Conservation (phyloP, 495 filamentous ascomycete genomes). For the Penicillium crystallinum region DNA sequence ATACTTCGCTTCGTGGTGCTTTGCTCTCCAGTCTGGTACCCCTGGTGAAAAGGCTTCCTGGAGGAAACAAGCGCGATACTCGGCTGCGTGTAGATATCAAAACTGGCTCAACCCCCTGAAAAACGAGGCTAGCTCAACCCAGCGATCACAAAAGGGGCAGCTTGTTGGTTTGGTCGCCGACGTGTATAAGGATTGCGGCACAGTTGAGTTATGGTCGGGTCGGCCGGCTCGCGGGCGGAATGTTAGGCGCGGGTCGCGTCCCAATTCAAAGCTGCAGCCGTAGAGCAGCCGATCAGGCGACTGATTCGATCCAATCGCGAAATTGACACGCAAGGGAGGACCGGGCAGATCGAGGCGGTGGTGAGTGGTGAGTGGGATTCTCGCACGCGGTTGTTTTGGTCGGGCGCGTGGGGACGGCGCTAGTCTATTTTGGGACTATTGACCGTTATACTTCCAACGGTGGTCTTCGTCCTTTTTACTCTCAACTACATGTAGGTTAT, state of each 20-base stretch:
- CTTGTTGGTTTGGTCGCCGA: neutral
- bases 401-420: slow-evolving; percentile 41
- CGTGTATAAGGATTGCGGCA: slow-evolving; percentile 5
- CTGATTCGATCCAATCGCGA: neutral
- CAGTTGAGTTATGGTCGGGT: neutral
- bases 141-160: neutral
- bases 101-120: neutral
- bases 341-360: slow-evolving; percentile 19
- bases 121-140: neutral
- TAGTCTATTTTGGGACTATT: slow-evolving; percentile 33
- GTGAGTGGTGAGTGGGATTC: slow-evolving; percentile 28
- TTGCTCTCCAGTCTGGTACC: neutral
- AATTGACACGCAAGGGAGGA: slow-evolving; percentile 14
- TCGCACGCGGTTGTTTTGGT: slow-evolving; percentile 49
- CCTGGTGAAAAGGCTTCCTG: slow-evolving; percentile 4
- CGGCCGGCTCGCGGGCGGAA: slow-evolving; percentile 2
- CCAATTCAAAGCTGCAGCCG: neutral
- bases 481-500: neutral
- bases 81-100: neutral
- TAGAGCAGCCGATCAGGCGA: neutral
- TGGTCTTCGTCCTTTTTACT: neutral
- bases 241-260: slow-evolving; percentile 10
- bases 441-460: slow-evolving; percentile 7
- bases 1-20: neutral
- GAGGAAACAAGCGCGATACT: neutral